Evolutionary conservation across 2,329 filamentous ascomycete species (phyloP).

Genomic region (Hypocrella siamensis): DNA sequence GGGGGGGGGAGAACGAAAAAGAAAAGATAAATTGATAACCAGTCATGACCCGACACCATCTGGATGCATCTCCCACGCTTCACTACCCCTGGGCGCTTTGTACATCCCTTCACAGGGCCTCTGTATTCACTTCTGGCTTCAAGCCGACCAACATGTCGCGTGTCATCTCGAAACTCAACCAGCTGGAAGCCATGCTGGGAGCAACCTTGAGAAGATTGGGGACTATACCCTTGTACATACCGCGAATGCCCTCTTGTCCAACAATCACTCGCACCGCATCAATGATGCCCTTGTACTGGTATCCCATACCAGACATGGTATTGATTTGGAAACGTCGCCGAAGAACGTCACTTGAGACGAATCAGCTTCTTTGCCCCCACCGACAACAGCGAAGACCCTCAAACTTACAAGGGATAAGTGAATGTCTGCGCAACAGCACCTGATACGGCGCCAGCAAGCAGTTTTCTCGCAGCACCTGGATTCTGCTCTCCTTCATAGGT

Average conservation of each 20-base stretch:
- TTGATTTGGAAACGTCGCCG: constrained; percentile 95
- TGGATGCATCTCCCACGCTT: constrained; percentile 1
- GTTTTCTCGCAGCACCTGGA: constrained; percentile 63
- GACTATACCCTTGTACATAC: constrained; percentile 89
- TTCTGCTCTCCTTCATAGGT: constrained; percentile 81
- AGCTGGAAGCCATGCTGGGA: constrained; percentile 96
- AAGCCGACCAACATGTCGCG: constrained; percentile 67
- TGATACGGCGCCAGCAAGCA: constrained; percentile 83
- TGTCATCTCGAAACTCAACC: constrained; percentile 92
- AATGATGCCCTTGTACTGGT: constrained; percentile 76
- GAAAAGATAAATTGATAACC: constrained; percentile 1
- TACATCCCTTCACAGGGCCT: constrained; percentile 10
- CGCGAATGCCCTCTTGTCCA: constrained; percentile 64
- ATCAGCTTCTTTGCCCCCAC: constrained; percentile 7
- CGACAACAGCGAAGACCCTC: background rate
- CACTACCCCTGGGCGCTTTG: constrained; percentile 2
- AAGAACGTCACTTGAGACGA: constrained; percentile 59
- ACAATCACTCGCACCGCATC: constrained; percentile 76
- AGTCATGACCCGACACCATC: constrained; percentile 1
- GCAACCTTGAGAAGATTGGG: constrained; percentile 95
- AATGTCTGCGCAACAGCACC: constrained; percentile 92
- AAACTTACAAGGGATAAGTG: constrained; percentile 87
- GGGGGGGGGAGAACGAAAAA: too few species aligned
- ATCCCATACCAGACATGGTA: constrained; percentile 97
- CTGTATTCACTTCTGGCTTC: constrained; percentile 23